Base-by-base conservation (phyloP, 768 basidiomycete species). In the Boletus rubescentipes region DNA sequence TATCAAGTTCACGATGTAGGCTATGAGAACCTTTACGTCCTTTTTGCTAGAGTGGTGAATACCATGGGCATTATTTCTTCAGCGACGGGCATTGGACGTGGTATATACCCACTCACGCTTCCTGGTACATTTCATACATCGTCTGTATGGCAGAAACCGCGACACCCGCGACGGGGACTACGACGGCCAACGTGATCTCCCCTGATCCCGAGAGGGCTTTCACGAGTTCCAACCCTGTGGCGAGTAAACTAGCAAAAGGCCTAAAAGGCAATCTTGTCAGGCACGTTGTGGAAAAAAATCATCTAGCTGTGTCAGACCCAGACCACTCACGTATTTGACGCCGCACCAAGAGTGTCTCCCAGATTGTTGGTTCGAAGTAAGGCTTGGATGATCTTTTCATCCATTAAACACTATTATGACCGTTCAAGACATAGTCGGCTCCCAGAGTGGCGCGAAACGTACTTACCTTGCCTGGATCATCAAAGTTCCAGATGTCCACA, bases 391-490 rank as follows among this genome's bases (percentile, higher is more conserved):
- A 61, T 20, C 1, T 9, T 37, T 16, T 62, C 48, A 15, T 50
- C 23, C 48, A 51, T 21, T 51, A 61, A 48, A 18, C 42, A 58
- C 60, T 61, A 20, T 7, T 21, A 44, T 4, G 30, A n/a, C n/a
- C 12, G 6, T 15, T 41, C 30, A n/a, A 16, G 5, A 30, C n/a
- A 15, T 20, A 8, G 18, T 58, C 6, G 3, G 4, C 20, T 31
- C 18, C 20, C 18, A n/a, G 6, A 6, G 37, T 3, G 4, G 31
- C 10, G 4, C 16, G 1, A 29, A 32, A 3, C 37, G 14, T 47
- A 54, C n/a, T n/a, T n/a, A n/a, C 60, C 21, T 47, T 2, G 16
- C 62, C 61, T 2, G 55, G 60, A 35, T 61, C 60, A 3, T 34
- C 15, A 4, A 61, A 53, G 20, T 61, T 61, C 60, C 60, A 61